These are phyloP conservation scores for Plasmodium malariae DNA, from an alignment of 169 alveolate genomes.

Conservation along the genomic window DNA sequence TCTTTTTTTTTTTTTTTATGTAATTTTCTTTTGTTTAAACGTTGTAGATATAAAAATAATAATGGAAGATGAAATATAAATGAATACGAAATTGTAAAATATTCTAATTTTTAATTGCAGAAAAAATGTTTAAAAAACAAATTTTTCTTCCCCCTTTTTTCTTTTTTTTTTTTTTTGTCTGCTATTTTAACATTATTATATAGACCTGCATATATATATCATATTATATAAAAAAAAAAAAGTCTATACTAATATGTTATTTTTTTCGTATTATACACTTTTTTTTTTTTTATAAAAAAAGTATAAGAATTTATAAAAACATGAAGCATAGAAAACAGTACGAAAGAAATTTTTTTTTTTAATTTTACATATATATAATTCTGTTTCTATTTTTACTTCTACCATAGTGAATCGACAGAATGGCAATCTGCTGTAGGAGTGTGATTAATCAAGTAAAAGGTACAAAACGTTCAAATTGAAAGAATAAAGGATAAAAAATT, in stretches of 20 bases:
- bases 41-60: conserved; percentile 9
- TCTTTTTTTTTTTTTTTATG: background rate
- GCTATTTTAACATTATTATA: background rate
- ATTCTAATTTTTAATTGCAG: conserved; percentile 5
- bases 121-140: conserved; percentile 10
- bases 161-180: background rate
- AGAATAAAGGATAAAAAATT: background rate
- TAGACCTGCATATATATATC: background rate
- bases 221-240: background rate
- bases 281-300: background rate
- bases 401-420: conserved; percentile 22
- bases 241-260: background rate
- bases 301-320: background rate
- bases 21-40: background rate
- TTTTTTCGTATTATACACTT: background rate
- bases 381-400: conserved; percentile 1
- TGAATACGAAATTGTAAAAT: background rate
- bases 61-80: background rate
- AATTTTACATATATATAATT: conserved; percentile 9
- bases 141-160: background rate
- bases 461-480: background rate
- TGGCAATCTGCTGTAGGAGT: conserved; percentile 74
- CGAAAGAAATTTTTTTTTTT: conserved; percentile 3
- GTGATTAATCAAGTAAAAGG: conserved; percentile 51
- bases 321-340: background rate